Evolutionary conservation across 2,329 filamentous ascomycete genomes (phyloP), one percentile per base, ranked within the genome.

Genomic region (Aspergillus texensis): DNA sequence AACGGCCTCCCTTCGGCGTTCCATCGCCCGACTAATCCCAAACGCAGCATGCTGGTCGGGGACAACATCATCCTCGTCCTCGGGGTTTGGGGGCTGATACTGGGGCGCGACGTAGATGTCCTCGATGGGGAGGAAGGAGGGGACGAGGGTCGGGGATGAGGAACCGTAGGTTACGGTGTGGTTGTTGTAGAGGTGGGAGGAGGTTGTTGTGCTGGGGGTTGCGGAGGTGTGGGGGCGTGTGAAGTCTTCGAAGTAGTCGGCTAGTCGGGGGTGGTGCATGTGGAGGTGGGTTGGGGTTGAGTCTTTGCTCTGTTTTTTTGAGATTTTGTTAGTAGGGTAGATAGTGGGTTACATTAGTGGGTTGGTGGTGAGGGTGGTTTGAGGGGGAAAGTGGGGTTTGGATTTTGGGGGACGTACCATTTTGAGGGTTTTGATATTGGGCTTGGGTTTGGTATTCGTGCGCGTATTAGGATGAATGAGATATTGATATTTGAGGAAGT

Each of bases 21-120:
- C 84, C 71, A 87, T 88, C 0, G 87, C 88, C 48, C 87, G 79
- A 73, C 86, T 83, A 63, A 90, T 90, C 1, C 88, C 88, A 76
- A 89, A 90, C 2, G 87, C 88, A 0, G 88, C 88, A 74, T 89
- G 88, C 75, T 89, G 87, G 68, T 89, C 87, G 0, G 88, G 88
- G 16, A 89, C 87, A 3, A 89, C 85, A 67, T 89, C 88, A 65
- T 89, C 88, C 73, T 90, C 87, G 66, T 89, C 88, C 72, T 89
- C 88, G 0, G 88, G 88, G 65, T 89, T 89, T 16, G 87, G 75
- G 0, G 88, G 88, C 70, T 89, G 86, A 62, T 87, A 83, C 62
- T 89, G 84, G 19, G 84, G 82, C 8, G 84, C 79, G 2, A 90
- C 83, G 69, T 86, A 83, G 72, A 90, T 88, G 54, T 88, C 85